These are phyloP conservation scores for Lyophyllum shimeji DNA, from an alignment of 768 basidiomycete species.

Conservation along the genomic window DNA sequence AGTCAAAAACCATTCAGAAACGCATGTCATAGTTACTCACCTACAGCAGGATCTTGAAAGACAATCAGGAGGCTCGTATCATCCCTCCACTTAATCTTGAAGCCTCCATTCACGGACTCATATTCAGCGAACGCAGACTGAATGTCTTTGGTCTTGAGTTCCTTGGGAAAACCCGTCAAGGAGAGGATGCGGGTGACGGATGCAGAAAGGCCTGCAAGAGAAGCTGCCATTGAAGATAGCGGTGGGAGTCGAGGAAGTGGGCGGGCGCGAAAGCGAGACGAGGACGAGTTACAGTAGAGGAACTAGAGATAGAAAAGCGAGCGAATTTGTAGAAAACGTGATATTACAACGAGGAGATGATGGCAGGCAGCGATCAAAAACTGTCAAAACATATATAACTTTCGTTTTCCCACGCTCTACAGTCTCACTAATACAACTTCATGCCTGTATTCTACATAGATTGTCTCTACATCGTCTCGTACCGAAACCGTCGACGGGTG, in stretches of 20 bases:
- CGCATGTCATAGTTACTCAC: constrained; percentile 51
- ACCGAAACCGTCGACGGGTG: no score
- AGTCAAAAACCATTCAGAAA: constrained; percentile 10
- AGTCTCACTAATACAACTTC: constrained; percentile 1
- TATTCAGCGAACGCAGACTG: constrained; percentile 89
- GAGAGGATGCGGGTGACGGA: constrained; percentile 95
- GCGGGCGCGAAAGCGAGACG: constrained; percentile 9
- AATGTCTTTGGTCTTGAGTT: constrained; percentile 97
- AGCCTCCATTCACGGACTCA: constrained; percentile 84
- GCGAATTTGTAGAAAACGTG: constrained; percentile 17
- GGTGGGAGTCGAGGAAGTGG: constrained; percentile 20
- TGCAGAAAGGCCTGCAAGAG: constrained; percentile 83
- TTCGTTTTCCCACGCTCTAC: constrained; percentile 13
- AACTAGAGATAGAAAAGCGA: constrained; percentile 20
- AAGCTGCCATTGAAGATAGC: constrained; percentile 56
- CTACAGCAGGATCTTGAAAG: constrained; percentile 85
- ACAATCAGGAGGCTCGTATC: constrained; percentile 95
- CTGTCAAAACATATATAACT: constrained; percentile 5
- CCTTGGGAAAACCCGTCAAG: constrained; percentile 89
- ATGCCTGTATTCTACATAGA: constrained; percentile 3
- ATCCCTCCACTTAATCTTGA: constrained; percentile 99
- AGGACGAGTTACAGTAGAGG: constrained; percentile 17
- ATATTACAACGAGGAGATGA: constrained; percentile 18
- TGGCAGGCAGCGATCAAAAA: constrained; percentile 1
- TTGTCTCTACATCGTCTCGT: no score